Evolutionary conservation across 2,329 filamentous ascomycete species (phyloP), one percentile per base, ranked within the genome.

Genomic region (Aspergillus jensenii): DNA sequence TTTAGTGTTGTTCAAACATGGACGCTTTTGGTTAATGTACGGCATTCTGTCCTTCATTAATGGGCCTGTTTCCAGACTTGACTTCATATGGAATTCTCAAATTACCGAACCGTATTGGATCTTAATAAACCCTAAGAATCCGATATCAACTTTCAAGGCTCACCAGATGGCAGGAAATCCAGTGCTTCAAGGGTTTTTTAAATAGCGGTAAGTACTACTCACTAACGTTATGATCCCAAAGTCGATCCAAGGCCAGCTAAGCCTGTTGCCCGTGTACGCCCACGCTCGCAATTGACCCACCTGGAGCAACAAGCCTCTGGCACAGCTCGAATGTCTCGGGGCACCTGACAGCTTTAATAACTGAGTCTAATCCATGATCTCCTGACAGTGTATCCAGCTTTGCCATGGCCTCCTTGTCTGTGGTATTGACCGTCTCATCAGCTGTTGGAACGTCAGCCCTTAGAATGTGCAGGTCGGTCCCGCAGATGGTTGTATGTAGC

Each of bases 331-430:
- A 84, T 0, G 81, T 84, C 0, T 74, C 74, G 0, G 81, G 81
- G 8, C 82, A 72, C 1, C 83, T 83, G 2, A 86, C 84, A 0
- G 82, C 82, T 67, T 86, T 84, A 50, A 85, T 83, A 1, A 86
- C 83, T 0, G 81, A 74, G 58, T 87, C 83, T 61, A 81, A 84
- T 0, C 83, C 83, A 52, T 78, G 74, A 4, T 15, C 35, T 15
- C 35, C 3, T 3, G 35, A 37, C 3, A 37, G 6, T 3, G 35
- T 15, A 15, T 37, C 35, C 35, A 37, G 6, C 1, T 77, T 62
- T 9, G 76, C 71, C 4, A 75, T 69, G 0, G 75, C 71, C n/a
- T 77, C 71, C 0, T 66, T 64, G 5, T 72, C 59, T 3, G 62
- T 64, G 17, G 77, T 74, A 61, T 81, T 74, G 19, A 83, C 70